Evolutionary conservation across 768 basidiomycete species (phyloP), one percentile per base, ranked within the genome.

Genomic region (Agrocybe chaxingu): DNA sequence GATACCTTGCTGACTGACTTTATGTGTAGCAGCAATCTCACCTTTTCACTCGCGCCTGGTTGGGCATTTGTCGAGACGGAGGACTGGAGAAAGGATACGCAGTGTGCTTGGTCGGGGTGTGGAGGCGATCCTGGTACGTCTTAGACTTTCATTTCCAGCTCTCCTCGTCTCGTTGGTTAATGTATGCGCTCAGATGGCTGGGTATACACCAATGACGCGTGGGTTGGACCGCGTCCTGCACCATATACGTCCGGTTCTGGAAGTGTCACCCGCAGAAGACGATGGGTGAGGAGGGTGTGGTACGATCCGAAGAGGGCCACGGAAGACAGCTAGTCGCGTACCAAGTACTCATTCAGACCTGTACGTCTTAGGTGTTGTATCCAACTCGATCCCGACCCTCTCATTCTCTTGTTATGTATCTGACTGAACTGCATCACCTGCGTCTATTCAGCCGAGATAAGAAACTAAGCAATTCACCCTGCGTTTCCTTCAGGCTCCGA

Each of bases 171-270:
- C n/a, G 13, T 34, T 24, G 9, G 29, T 34, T 12, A 11, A 39
- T 43, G 9, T 50, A 53, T 42, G 7, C 41, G 0, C 49, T 19
- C 45, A 84, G 87, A 81, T 58, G 90, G 88, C 3, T 92, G 91
- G 89, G 80, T 87, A 10, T 92, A 92, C 59, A 85, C 85, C 7
- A 87, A 89, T 54, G 89, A 90, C 51, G 69, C 76, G 0, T 92
- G 90, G 91, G 68, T 80, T 4, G 74, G 82, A 49, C 71, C 81
- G 48, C 67, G 62, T 35, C 67, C 61, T 54, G 55, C 63, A 61
- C 73, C 66, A 36, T 71, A 71, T 68, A 72, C 69, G 63, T 75
- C 67, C 55, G 70, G 70, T 37, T 71, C 74, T 3, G 69, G 70
- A 24, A 69, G 71, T 46, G 75, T 88, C 54, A 90, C 88, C 12